Conservation (phyloP, 345 rosid species). For the Eucalyptus shirleyi region DNA sequence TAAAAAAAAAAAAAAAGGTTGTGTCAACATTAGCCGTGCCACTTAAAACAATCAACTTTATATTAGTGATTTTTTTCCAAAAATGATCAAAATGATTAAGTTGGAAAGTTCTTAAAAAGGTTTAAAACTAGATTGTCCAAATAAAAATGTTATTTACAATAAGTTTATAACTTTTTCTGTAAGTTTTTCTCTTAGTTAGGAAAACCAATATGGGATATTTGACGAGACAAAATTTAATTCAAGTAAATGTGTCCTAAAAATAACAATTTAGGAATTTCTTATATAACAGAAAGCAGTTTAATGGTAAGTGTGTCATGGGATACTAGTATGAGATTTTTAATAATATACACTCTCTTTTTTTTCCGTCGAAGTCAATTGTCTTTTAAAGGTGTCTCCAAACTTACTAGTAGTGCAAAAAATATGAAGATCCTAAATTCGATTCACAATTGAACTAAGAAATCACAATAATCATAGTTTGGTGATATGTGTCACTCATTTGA, state of each 20-base stretch:
- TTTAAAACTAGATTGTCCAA: not conserved
- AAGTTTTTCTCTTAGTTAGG: not conserved
- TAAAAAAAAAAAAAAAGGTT: too few species aligned
- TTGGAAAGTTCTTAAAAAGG: rapidly evolving
- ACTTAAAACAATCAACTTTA: not conserved
- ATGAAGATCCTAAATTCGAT: not conserved
- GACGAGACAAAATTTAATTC: not conserved
- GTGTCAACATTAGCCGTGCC: not conserved
- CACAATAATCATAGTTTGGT: not conserved
- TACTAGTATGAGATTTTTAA: not conserved
- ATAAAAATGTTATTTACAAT: not conserved
- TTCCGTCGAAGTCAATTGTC: not conserved
- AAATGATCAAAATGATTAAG: not conserved
- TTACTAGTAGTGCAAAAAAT: not conserved
- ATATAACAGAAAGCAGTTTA: rapidly evolving
- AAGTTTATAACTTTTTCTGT: not conserved
- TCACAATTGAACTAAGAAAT: not conserved
- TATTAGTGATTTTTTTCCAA: rapidly evolving
- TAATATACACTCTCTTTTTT: not conserved
- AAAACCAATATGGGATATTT: not conserved
- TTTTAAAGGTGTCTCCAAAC: not conserved
- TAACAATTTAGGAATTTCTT: not conserved
- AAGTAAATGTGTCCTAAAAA: not conserved
- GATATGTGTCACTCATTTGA: not conserved
- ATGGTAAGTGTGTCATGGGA: not conserved